These are phyloP conservation scores for Aspergillus avenaceus DNA, from an alignment of 495 filamentous ascomycete genomes.

Conservation along the genomic window DNA sequence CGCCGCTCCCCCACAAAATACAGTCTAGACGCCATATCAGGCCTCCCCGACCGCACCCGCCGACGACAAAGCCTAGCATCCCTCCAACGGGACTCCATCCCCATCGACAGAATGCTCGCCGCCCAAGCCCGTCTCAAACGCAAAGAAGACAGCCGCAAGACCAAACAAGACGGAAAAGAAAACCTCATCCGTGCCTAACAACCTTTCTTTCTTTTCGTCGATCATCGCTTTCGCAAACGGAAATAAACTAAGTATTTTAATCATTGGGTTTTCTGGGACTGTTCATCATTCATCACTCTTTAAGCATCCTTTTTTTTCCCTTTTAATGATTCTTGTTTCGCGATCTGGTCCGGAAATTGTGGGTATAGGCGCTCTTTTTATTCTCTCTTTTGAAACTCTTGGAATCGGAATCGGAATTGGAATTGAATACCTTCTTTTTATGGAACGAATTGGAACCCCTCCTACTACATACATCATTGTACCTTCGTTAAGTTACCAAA, in stretches of 20 bases:
- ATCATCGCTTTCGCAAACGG: background rate
- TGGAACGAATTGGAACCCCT: too few relatives aligned
- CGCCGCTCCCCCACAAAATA: slow-evolving; percentile 21
- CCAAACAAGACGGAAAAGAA: slow-evolving; percentile 27
- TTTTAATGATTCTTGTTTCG: background rate
- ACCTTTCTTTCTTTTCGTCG: background rate
- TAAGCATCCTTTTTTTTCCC: background rate
- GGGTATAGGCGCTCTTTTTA: background rate
- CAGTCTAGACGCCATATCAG: slow-evolving; percentile 17
- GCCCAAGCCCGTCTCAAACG: slow-evolving; percentile 60
- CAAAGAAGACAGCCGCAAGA: slow-evolving; percentile 37
- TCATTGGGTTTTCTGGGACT: background rate
- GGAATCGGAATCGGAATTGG: background rate
- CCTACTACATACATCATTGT: too few relatives aligned
- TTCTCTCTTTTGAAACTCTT: background rate
- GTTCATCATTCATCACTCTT: background rate
- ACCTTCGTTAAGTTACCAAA: too few relatives aligned
- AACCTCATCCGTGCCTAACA: slow-evolving; percentile 15
- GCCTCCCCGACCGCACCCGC: slow-evolving; percentile 32
- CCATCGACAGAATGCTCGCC: slow-evolving; percentile 57
- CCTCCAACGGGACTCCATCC: slow-evolving; percentile 41
- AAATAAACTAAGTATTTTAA: background rate
- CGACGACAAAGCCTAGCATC: slow-evolving; percentile 28
- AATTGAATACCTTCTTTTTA: too few relatives aligned
- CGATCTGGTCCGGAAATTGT: background rate